Percentiles rank a stretch among this genome's conserved stretches.
phyloP scores from a whole-genome alignment of 495 filamentous ascomycete species.

The Delitschia confertaspora region DNA sequence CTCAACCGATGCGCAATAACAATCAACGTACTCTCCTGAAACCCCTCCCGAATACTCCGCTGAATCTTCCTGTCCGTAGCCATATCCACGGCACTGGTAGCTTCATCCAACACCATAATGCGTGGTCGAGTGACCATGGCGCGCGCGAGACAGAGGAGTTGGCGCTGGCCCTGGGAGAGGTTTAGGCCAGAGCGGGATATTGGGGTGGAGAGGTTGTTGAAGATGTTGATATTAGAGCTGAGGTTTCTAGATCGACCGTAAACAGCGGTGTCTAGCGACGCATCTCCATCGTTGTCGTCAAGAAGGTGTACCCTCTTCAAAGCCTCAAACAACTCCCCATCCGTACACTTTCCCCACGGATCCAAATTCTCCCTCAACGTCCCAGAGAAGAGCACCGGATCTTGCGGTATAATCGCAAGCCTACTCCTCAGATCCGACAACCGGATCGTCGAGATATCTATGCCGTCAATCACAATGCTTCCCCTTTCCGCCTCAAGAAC shows the following conservation, averaged over 20 bases:
- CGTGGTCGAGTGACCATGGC: slow-evolving; percentile 48
- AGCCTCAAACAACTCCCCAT: slow-evolving; percentile 63
- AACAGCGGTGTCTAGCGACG: too few species aligned
- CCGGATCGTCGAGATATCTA: slow-evolving; percentile 20
- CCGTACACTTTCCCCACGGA: slow-evolving; percentile 64
- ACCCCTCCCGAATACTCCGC: not conserved
- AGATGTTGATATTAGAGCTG: too few species aligned
- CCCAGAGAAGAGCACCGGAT: slow-evolving; percentile 60
- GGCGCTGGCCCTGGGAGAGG: slow-evolving; percentile 46
- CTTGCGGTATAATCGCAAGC: slow-evolving; percentile 27
- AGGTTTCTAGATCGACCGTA: too few species aligned
- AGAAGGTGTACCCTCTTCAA: slow-evolving; percentile 69
- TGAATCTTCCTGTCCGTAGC: not conserved
- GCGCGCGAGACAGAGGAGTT: slow-evolving; percentile 49
- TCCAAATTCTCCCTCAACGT: slow-evolving; percentile 78
- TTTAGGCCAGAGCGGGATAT: too few species aligned
- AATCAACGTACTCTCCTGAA: not conserved
- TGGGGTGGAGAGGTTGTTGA: too few species aligned
- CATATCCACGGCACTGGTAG: slow-evolving; percentile 36
- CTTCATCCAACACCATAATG: slow-evolving; percentile 51
- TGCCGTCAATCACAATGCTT: slow-evolving; percentile 19
- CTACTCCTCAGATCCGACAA: slow-evolving; percentile 15
- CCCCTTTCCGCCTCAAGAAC: slow-evolving; percentile 17
- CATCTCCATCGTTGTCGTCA: slow-evolving; percentile 68
- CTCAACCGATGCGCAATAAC: not conserved